Evolutionary conservation across 2,329 filamentous ascomycete genomes (phyloP).

Genomic region (Neoascochyta sp.): DNA sequence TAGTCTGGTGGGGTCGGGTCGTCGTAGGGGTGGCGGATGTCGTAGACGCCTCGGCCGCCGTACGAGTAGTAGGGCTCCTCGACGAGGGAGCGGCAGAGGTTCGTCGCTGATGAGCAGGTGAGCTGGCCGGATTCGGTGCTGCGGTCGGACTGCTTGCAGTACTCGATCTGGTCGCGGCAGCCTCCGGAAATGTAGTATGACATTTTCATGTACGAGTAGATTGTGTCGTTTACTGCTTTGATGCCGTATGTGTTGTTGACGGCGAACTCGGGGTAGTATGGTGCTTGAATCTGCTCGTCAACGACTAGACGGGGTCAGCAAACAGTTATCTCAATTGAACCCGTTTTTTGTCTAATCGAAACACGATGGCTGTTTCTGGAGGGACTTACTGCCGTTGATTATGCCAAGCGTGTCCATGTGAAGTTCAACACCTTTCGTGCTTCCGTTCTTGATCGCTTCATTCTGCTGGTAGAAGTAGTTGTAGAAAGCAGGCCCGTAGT

Average conservation of each 20-base stretch:
- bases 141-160: slow-evolving; percentile 41
- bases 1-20: slow-evolving; percentile 54
- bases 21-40: slow-evolving; percentile 49
- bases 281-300: slow-evolving; percentile 45
- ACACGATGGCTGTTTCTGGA: no score
- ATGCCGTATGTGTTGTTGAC: slow-evolving; percentile 56
- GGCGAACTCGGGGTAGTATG: slow-evolving; percentile 42
- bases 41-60: slow-evolving; percentile 51
- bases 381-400: slow-evolving; percentile 55
- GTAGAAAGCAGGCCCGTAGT: slow-evolving; percentile 54
- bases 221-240: slow-evolving; percentile 45
- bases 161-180: slow-evolving; percentile 50
- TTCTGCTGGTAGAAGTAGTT: slow-evolving; percentile 57
- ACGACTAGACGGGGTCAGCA: no score
- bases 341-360: no score
- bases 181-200: slow-evolving; percentile 48
- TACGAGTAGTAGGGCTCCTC: slow-evolving; percentile 43
- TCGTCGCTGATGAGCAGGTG: slow-evolving; percentile 37
- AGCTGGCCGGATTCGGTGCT: slow-evolving; percentile 25
- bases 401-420: slow-evolving; percentile 54
- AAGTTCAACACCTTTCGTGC: slow-evolving; percentile 46
- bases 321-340: no score
- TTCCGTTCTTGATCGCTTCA: slow-evolving; percentile 49
- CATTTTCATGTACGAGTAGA: slow-evolving; percentile 45
- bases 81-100: slow-evolving; percentile 44